A percentile compares a stretch with the other conserved stretches of the same genome.
Conservation (phyloP, 352 stramenopile genomes). For the Globisporangium acanthophoron region DNA sequence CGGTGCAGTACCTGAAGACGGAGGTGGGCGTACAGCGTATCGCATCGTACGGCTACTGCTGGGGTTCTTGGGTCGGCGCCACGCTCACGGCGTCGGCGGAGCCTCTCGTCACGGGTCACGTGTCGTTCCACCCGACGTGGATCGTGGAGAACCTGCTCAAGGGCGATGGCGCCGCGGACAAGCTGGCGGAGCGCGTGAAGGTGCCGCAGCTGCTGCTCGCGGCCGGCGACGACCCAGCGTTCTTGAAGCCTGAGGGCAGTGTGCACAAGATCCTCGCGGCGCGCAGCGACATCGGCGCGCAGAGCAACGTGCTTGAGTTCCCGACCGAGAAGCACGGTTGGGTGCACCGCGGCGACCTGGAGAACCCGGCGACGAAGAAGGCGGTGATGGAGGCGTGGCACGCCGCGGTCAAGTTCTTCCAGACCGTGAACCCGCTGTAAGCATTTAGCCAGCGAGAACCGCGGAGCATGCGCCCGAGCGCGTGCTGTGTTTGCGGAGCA, state of each 20-base stretch:
- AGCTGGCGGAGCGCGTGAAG: conserved; percentile 65
- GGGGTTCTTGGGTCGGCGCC: conserved; percentile 69
- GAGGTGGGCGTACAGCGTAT: conserved; percentile 54
- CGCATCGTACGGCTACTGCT: conserved; percentile 82
- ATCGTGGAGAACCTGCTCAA: conserved; percentile 71
- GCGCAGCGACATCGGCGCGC: conserved; percentile 37
- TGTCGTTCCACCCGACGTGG: conserved; percentile 84
- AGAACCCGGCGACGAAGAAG: conserved; percentile 54
- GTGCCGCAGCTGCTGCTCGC: conserved; percentile 67
- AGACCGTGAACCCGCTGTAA: conserved; percentile 44
- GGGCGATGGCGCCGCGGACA: conserved; percentile 58
- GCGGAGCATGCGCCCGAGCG: no score
- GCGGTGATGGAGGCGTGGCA: conserved; percentile 64
- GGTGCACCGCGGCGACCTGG: conserved; percentile 78
- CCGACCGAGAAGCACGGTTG: conserved; percentile 72
- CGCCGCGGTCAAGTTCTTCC: conserved; percentile 51
- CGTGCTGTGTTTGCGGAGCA: no score
- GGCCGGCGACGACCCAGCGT: conserved; percentile 64
- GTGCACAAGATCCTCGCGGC: conserved; percentile 69
- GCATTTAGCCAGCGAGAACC: neutral
- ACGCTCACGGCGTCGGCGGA: conserved; percentile 37
- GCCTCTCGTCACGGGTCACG: conserved; percentile 48
- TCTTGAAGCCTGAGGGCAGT: conserved; percentile 57
- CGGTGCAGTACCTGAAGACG: conserved; percentile 62
- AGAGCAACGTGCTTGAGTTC: conserved; percentile 66